Evolutionary conservation across 345 rosid species (phyloP), one percentile per base, ranked within the genome.

Genomic region (Mercurialis annua): DNA sequence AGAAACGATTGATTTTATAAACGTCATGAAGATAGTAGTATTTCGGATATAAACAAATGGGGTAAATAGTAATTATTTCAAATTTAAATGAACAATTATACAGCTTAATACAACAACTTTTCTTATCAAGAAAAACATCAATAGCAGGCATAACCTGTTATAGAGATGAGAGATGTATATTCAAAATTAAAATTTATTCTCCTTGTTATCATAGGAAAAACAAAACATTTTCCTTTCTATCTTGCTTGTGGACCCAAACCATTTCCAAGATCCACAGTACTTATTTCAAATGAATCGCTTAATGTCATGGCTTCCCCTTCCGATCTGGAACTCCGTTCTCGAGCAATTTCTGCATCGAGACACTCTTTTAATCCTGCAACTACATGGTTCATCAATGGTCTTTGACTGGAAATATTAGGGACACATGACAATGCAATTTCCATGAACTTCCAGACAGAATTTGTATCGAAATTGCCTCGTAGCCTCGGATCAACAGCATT

Each of bases 361-460:
- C 83, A 78, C 44, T 77, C 86, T 3, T 82, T 80, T 44, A 82
- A 34, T 61, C 79, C 83, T 46, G 57, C 52, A 46, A 81, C 70
- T 2, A 82, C 62, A 0, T 71, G 66, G 51, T 64, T 70, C 80
- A 85, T 82, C 1, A 64, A 59, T 0, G 85, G 89, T 71, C 86
- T 72, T 0, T 71, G 67, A 50, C 29, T 68, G 0, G 77, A 59
- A 34, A 65, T 75, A 1, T 61, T 47, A 15, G 74, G 76, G 11
- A 81, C 80, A 59, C 85, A 81, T 0, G 78, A 66, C 60, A 81
- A 51, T 31, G 87, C 85, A 36, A 79, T 46, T 71, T 85, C 90
- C 1, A 78, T 52, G 14, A 64, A 68, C 50, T 80, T 81, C 90
- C 85, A 85, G 1, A 62, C 80, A 30, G 80, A 66, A 46, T 83